These are phyloP conservation scores for Lactuca saligna DNA, from an alignment of 129 eudicot species.

Conservation along the genomic window DNA sequence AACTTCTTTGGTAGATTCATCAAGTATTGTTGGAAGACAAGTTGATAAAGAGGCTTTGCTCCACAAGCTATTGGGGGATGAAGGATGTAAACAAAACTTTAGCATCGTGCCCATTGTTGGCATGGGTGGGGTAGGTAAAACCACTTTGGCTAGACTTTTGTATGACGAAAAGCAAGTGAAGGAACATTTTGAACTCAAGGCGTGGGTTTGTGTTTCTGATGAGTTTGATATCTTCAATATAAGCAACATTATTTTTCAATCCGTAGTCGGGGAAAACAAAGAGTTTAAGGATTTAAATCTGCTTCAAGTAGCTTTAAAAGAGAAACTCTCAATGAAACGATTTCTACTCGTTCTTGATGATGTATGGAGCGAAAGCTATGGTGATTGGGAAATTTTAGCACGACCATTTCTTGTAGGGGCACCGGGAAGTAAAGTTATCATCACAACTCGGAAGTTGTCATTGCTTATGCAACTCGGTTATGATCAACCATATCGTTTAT, in stretches of 20 bases:
- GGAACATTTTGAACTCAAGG: slow-evolving; percentile 22
- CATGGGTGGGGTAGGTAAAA: slow-evolving; percentile 40
- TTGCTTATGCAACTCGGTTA: slow-evolving; percentile 38
- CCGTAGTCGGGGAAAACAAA: slow-evolving; percentile 20
- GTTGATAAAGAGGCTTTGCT: slow-evolving; percentile 37
- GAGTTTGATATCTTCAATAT: slow-evolving; percentile 13
- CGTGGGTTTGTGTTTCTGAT: slow-evolving; percentile 43
- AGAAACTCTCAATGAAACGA: slow-evolving; percentile 32
- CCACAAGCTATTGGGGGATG: slow-evolving; percentile 28
- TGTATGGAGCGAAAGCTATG: slow-evolving; percentile 42
- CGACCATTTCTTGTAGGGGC: slow-evolving; percentile 6
- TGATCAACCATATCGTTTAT: no score
- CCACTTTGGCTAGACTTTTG: slow-evolving; percentile 49
- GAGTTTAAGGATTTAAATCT: slow-evolving; percentile 37
- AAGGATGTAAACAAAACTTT: neutral
- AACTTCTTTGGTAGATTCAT: slow-evolving; percentile 31
- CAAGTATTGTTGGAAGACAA: slow-evolving; percentile 38
- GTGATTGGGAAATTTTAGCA: slow-evolving; percentile 32
- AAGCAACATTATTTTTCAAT: slow-evolving; percentile 52
- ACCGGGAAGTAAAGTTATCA: slow-evolving; percentile 48
- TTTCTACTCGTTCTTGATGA: slow-evolving; percentile 70
- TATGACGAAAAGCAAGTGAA: slow-evolving; percentile 26
- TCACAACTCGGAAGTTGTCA: slow-evolving; percentile 47
- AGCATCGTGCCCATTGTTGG: slow-evolving; percentile 29
- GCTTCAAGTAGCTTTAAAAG: slow-evolving; percentile 17